phyloP scores from a whole-genome alignment of 345 rosid species.

The Hibiscus mutabilis region DNA sequence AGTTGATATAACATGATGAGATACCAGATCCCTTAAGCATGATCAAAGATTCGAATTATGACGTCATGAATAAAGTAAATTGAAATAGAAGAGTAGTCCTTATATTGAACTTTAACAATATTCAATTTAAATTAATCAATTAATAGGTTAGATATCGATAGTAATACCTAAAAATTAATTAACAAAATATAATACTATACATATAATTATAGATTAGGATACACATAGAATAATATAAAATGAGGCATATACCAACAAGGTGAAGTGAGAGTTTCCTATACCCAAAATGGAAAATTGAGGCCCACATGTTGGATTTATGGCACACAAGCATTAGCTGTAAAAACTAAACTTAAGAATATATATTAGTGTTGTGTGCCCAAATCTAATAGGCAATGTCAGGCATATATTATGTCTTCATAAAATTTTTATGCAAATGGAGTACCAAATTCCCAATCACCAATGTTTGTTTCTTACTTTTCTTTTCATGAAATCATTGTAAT shows the following conservation, averaged over 20 bases:
- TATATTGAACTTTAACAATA: too few relatives aligned
- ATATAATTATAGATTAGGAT: too few relatives aligned
- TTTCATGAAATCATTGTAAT: background rate
- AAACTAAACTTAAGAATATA: background rate
- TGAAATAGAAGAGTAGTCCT: too few relatives aligned
- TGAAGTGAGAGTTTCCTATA: background rate
- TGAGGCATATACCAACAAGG: background rate
- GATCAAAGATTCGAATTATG: too few relatives aligned
- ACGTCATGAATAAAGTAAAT: too few relatives aligned
- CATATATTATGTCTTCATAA: background rate
- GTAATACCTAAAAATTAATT: too few relatives aligned
- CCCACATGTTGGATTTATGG: slow-evolving; percentile 8
- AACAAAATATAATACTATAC: too few relatives aligned
- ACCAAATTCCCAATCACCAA: slow-evolving; percentile 1
- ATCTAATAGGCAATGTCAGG: background rate
- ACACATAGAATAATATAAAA: background rate
- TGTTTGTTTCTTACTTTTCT: background rate
- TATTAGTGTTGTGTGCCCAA: background rate
- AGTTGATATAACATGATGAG: too few relatives aligned
- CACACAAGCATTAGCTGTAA: slow-evolving; percentile 7
- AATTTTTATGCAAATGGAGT: background rate
- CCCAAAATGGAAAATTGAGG: background rate
- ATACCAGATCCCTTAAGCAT: too few relatives aligned
- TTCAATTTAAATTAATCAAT: too few relatives aligned
- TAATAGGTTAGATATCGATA: too few relatives aligned